phyloP scores from a whole-genome alignment of 2,329 filamentous ascomycete species.

The Myriosclerotinia scirpicola region DNA sequence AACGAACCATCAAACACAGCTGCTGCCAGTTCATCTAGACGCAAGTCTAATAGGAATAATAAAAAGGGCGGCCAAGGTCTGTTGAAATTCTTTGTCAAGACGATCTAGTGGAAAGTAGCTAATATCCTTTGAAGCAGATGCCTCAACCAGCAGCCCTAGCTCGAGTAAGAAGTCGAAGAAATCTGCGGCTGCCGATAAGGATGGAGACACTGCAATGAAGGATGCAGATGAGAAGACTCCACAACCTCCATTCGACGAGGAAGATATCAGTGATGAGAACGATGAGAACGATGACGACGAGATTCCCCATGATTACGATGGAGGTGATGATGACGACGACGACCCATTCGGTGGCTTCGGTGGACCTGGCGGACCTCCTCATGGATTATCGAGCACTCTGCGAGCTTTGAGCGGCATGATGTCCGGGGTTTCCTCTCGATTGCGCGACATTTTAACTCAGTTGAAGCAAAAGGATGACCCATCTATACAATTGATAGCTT shows the following conservation, averaged over 20 bases:
- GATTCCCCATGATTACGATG: constrained; percentile 50
- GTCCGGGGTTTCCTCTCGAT: constrained; percentile 74
- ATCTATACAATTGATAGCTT: constrained; percentile 83
- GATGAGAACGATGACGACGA: constrained; percentile 65
- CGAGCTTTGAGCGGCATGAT: constrained; percentile 90
- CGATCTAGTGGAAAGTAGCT: constrained; percentile 41
- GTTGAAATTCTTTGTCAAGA: constrained; percentile 29
- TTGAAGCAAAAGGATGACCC: constrained; percentile 82
- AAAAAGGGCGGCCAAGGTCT: constrained; percentile 56
- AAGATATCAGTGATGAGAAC: constrained; percentile 50
- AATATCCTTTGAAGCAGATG: constrained; percentile 40
- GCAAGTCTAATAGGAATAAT: constrained; percentile 72
- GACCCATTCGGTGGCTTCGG: constrained; percentile 67
- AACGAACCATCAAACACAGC: constrained; percentile 55
- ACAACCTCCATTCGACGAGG: constrained; percentile 44
- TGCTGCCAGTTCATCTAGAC: constrained; percentile 64
- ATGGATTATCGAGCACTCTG: constrained; percentile 75
- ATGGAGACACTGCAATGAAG: constrained; percentile 69
- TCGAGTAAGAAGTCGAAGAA: constrained; percentile 50
- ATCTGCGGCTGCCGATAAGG: constrained; percentile 58
- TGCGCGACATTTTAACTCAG: constrained; percentile 74
- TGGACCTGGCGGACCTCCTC: constrained; percentile 59
- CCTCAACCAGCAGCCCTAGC: constrained; percentile 34
- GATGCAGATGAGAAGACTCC: constrained; percentile 33
- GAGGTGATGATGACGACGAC: constrained; percentile 57